Evolutionary conservation across 192 early-diverging fungal genomes (phyloP).

Genomic region (Umbelopsis vinacea): DNA sequence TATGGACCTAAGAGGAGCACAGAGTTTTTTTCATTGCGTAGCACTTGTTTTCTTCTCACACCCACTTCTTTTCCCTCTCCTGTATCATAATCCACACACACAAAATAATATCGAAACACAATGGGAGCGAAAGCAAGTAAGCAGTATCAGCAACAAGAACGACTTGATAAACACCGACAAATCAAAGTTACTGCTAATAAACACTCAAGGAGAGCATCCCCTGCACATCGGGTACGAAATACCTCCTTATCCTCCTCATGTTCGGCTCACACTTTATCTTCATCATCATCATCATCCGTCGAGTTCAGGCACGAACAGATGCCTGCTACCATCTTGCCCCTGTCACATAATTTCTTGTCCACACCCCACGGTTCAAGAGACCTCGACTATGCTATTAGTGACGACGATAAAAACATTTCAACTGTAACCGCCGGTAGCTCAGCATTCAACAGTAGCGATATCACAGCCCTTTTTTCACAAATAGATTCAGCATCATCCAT

Average conservation of each 20-base stretch:
- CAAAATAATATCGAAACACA: background rate
- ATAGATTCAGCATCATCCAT: conserved; percentile 11
- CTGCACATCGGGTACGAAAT: conserved; percentile 14
- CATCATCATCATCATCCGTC: conserved; percentile 19
- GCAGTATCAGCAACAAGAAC: conserved; percentile 14
- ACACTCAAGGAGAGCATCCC: conserved; percentile 17
- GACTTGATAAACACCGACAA: conserved; percentile 1
- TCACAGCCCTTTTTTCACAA: conserved; percentile 6
- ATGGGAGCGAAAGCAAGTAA: conserved; percentile 21
- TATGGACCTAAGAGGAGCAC: conserved; percentile 9
- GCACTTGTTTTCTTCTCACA: conserved; percentile 19
- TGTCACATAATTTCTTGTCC: background rate
- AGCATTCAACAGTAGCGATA: conserved; percentile 19
- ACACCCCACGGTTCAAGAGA: background rate
- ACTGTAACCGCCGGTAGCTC: conserved; percentile 16
- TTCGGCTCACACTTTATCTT: background rate
- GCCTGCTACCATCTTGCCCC: conserved; percentile 10
- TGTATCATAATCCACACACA: background rate
- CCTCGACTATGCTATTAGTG: conserved; percentile 20
- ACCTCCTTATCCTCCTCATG: conserved; percentile 22
- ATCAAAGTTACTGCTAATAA: conserved; percentile 20
- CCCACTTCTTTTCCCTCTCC: background rate
- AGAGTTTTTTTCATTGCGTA: conserved; percentile 7
- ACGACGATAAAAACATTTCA: conserved; percentile 21
- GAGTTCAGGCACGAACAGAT: conserved; percentile 11